Conservation (phyloP, 169 alveolate genomes). For the Cryptosporidium parvum region DNA sequence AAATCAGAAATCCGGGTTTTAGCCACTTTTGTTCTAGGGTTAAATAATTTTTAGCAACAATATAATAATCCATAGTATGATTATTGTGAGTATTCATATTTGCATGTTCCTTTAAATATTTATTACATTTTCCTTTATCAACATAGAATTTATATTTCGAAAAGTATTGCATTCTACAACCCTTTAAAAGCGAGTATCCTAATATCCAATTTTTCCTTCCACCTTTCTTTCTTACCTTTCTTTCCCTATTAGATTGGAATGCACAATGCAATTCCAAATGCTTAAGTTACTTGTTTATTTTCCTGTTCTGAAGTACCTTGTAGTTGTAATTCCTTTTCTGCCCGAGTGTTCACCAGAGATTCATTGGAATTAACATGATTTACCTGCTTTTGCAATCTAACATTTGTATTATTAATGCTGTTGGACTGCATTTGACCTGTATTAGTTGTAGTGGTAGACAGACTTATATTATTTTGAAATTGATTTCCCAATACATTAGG, state of each 20-base stretch:
- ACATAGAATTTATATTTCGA: not conserved
- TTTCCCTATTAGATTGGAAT: not conserved
- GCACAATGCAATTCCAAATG: not conserved
- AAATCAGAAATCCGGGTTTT: not conserved
- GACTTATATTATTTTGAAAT: slow-evolving; percentile 41
- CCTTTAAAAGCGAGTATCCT: not conserved
- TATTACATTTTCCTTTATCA: not conserved
- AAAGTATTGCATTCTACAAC: not conserved
- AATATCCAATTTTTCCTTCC: not conserved
- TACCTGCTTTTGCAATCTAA: slow-evolving; percentile 48
- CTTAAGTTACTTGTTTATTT: slow-evolving; percentile 19
- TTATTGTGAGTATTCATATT: not conserved
- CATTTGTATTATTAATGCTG: not conserved
- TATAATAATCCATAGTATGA: not conserved
- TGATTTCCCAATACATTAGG: slow-evolving; percentile 54
- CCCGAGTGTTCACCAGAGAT: slow-evolving; percentile 38
- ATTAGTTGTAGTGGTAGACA: slow-evolving; percentile 5
- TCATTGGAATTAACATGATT: slow-evolving; percentile 36
- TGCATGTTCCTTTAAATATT: not conserved
- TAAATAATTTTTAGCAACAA: not conserved
- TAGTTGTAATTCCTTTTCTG: slow-evolving; percentile 31
- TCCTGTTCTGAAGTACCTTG: slow-evolving; percentile 60
- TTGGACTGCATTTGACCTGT: slow-evolving; percentile 37
- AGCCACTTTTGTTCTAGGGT: not conserved
- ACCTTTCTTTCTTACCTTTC: not conserved